Evolutionary conservation across 495 filamentous ascomycete genomes (phyloP).

Genomic region (Neurospora tetrasperma): DNA sequence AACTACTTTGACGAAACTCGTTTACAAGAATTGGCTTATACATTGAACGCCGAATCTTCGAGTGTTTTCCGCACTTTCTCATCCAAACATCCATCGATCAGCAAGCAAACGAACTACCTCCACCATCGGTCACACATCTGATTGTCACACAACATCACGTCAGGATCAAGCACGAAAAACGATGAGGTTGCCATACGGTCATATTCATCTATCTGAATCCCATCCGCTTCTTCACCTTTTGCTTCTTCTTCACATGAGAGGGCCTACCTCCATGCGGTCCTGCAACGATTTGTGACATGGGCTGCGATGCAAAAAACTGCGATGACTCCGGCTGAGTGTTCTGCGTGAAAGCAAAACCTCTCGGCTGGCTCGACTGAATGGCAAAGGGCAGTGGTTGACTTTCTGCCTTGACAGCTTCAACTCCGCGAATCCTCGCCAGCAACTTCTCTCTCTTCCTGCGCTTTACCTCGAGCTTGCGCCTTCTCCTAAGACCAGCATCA

Average conservation of each 20-base stretch:
- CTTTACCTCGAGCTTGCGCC: slow-evolving; percentile 7
- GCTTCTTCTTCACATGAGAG: slow-evolving; percentile 8
- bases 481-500: slow-evolving; percentile 6
- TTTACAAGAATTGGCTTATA: not conserved
- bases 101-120: not conserved
- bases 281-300: slow-evolving; percentile 14
- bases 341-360: not conserved
- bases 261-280: slow-evolving; percentile 8
- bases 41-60: not conserved
- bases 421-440: slow-evolving; percentile 9
- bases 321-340: not conserved
- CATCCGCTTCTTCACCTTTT: slow-evolving; percentile 8
- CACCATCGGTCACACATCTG: not conserved
- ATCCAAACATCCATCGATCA: not conserved
- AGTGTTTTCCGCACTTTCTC: not conserved
- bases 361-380: slow-evolving; percentile 5
- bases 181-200: not conserved
- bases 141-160: not conserved
- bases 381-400: not conserved
- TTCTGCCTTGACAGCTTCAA: not conserved
- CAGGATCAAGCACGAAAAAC: not conserved
- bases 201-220: slow-evolving; percentile 6
- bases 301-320: slow-evolving; percentile 2
- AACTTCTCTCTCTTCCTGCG: slow-evolving; percentile 10
- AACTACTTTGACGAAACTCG: not conserved